A percentile compares a stretch with the other conserved stretches of the same genome.
These are phyloP conservation scores for Ordospora colligata DNA, from an alignment of 371 early-diverging fungal genomes.

Conservation along the genomic window DNA sequence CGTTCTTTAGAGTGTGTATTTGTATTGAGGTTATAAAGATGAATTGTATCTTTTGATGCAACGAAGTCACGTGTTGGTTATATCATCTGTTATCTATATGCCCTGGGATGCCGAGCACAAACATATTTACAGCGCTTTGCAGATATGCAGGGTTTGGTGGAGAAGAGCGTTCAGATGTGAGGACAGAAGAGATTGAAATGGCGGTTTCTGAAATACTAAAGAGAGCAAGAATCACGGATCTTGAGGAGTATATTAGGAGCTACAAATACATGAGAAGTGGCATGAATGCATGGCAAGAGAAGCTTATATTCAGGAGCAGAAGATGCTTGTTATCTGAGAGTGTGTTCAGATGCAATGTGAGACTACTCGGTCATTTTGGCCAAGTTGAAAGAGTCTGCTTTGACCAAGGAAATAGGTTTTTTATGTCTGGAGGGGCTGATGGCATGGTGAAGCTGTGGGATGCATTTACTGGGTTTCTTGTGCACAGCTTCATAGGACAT, in stretches of 20 bases:
- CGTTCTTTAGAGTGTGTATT: not conserved
- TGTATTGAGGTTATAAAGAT: not conserved
- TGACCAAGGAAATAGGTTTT: constrained; percentile 51
- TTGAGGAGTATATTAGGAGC: constrained; percentile 19
- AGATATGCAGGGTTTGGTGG: not conserved
- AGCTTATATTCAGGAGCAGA: not conserved
- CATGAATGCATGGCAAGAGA: not conserved
- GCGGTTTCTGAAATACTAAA: constrained; percentile 2
- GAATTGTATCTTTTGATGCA: not conserved
- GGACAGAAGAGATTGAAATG: constrained; percentile 2
- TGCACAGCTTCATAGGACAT: constrained; percentile 53
- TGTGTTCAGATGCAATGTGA: constrained; percentile 6
- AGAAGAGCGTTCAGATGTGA: not conserved
- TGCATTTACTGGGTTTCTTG: constrained; percentile 32
- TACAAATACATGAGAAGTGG: constrained; percentile 13
- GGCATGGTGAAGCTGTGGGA: constrained; percentile 60
- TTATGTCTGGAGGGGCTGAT: constrained; percentile 58
- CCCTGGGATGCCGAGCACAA: not conserved
- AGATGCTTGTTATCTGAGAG: not conserved
- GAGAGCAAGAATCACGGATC: constrained; percentile 27
- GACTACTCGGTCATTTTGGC: constrained; percentile 53
- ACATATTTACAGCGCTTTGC: not conserved
- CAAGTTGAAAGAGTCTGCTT: constrained; percentile 53
- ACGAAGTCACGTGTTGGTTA: not conserved
- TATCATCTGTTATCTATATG: not conserved